Conservation (phyloP, 192 early-diverging fungal genomes). For the Allomyces macrogynus region DNA sequence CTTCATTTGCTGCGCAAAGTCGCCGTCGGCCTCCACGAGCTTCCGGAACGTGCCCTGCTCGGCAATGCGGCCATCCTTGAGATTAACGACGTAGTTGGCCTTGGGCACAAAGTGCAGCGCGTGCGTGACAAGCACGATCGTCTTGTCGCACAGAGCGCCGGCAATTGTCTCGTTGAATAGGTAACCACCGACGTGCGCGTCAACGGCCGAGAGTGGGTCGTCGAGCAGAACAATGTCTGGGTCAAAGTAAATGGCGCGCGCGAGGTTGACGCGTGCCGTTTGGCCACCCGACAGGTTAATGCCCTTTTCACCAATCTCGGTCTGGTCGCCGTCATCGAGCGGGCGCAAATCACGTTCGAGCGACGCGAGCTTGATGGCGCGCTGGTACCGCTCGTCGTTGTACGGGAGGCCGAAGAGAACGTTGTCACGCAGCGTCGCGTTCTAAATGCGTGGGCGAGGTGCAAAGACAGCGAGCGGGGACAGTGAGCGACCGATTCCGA, state of each 20-base stretch:
- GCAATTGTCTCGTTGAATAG: conserved; percentile 17
- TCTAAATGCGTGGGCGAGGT: conserved; percentile 27
- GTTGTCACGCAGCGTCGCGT: conserved; percentile 40
- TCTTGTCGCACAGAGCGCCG: conserved; percentile 6
- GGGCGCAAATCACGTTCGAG: conserved; percentile 45
- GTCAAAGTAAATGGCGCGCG: conserved; percentile 53
- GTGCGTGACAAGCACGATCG: conserved; percentile 22
- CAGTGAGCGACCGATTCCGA: too few species aligned
- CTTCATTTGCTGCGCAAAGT: conserved; percentile 12
- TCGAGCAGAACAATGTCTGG: conserved; percentile 63
- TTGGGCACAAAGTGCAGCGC: conserved; percentile 56
- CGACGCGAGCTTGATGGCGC: conserved; percentile 44
- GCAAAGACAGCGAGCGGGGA: not conserved
- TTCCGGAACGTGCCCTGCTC: conserved; percentile 45
- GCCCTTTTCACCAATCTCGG: conserved; percentile 68
- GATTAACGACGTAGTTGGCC: conserved; percentile 47
- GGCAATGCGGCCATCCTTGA: conserved; percentile 46
- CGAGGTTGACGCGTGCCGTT: conserved; percentile 39
- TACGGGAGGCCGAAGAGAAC: conserved; percentile 48
- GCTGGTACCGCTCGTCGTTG: conserved; percentile 36
- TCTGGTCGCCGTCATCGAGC: conserved; percentile 44
- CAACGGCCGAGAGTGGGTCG: conserved; percentile 73
- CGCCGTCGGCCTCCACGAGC: conserved; percentile 39
- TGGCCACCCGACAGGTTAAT: conserved; percentile 86
- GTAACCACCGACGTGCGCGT: conserved; percentile 41